These are phyloP conservation scores for Biscutella auriculata DNA, from an alignment of 441 rosid species.

Conservation along the genomic window DNA sequence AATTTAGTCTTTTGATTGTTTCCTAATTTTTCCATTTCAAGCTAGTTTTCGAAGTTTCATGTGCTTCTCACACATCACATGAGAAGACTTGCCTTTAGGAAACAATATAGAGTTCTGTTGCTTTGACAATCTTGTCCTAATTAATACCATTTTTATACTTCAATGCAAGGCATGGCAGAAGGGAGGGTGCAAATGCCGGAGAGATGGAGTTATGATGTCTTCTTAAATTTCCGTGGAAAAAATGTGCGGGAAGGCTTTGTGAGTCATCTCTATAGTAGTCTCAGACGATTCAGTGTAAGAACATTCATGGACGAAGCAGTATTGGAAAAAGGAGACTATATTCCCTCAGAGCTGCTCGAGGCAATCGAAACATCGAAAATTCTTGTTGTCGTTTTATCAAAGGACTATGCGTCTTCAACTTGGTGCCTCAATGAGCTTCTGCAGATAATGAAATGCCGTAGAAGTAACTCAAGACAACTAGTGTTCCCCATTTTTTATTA, in stretches of 20 bases:
- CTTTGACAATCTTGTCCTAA: no score
- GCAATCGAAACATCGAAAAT: constrained; percentile 11
- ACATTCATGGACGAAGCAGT: not conserved
- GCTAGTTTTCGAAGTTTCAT: no score
- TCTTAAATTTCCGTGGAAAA: constrained; percentile 11
- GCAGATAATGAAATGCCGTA: not conserved
- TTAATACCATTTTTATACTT: no score
- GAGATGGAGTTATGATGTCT: not conserved
- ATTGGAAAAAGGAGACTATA: not conserved
- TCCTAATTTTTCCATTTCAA: no score
- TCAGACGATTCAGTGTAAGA: not conserved
- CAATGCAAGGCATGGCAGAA: no score
- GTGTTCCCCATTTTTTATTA: not conserved
- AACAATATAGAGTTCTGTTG: no score
- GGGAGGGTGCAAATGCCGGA: no score
- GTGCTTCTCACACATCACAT: no score
- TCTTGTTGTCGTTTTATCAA: not conserved
- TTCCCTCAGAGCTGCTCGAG: not conserved
- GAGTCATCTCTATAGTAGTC: not conserved
- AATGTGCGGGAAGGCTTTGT: not conserved
- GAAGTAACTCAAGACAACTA: fast-evolving
- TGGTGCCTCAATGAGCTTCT: constrained; percentile 13
- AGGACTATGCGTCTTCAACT: not conserved
- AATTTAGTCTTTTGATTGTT: no score
- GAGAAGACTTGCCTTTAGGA: no score